Evolutionary conservation across 768 basidiomycete species (phyloP).

Genomic region (Amylocystis lapponica): DNA sequence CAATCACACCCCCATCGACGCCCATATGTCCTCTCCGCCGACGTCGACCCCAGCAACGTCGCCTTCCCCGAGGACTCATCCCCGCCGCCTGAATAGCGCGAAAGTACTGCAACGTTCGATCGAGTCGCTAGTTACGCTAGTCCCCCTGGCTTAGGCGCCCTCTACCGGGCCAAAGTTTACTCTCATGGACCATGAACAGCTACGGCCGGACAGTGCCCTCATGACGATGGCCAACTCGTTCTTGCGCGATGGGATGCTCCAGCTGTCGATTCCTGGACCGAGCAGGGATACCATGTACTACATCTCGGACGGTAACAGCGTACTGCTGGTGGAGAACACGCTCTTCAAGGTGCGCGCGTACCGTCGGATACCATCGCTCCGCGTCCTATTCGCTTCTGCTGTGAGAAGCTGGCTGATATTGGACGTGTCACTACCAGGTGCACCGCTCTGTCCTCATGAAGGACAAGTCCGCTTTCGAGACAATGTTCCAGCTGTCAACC

Average conservation of each 20-base stretch:
- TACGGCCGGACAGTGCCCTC: slow-evolving; percentile 25
- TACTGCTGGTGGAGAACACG: slow-evolving; percentile 55
- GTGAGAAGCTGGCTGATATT: slow-evolving; percentile 25
- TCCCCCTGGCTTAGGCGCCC: too few species aligned
- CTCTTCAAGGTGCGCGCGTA: slow-evolving; percentile 78
- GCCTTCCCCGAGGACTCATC: too few species aligned
- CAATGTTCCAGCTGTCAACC: slow-evolving; percentile 26
- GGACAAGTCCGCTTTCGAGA: slow-evolving; percentile 36
- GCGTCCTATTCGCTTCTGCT: too few species aligned
- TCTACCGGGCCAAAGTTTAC: too few species aligned
- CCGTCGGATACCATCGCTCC: too few species aligned
- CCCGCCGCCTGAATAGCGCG: too few species aligned
- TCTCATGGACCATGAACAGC: slow-evolving; percentile 19
- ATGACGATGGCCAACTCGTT: slow-evolving; percentile 27
- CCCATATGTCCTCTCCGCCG: too few species aligned
- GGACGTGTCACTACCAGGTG: slow-evolving; percentile 26
- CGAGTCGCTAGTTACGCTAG: too few species aligned
- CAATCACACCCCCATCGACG: too few species aligned
- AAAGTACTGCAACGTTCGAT: too few species aligned
- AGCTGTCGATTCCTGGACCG: slow-evolving; percentile 24
- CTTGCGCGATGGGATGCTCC: slow-evolving; percentile 25
- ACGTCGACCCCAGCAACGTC: too few species aligned
- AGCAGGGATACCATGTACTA: slow-evolving; percentile 42
- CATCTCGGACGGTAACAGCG: slow-evolving; percentile 64
- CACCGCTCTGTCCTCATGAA: slow-evolving; percentile 37